phyloP scores from a whole-genome alignment of 192 early-diverging fungal species.

The Chytriomyces sp. region DNA sequence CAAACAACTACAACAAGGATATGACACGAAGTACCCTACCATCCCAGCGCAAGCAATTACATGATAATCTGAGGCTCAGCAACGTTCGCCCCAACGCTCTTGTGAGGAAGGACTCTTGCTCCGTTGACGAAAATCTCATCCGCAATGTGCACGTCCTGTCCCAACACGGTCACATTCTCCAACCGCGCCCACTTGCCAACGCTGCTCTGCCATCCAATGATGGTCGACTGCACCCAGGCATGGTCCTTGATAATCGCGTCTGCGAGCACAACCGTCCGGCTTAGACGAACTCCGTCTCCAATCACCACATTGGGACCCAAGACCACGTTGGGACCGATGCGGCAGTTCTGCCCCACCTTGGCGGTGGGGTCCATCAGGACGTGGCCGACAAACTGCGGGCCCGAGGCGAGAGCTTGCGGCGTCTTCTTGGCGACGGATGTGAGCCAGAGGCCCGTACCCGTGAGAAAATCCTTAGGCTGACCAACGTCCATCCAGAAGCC shows the following conservation, averaged over 20 bases:
- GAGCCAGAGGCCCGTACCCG: constrained; percentile 92
- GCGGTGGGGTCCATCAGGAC: constrained; percentile 91
- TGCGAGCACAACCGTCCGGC: constrained; percentile 84
- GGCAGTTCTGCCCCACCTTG: constrained; percentile 91
- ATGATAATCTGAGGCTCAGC: constrained; percentile 45
- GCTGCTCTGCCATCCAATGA: constrained; percentile 95
- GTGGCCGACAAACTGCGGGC: constrained; percentile 73
- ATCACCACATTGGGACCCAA: constrained; percentile 90
- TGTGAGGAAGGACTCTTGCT: constrained; percentile 54
- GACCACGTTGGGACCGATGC: constrained; percentile 96
- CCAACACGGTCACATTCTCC: constrained; percentile 92
- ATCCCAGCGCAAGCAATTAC: too few relatives aligned
- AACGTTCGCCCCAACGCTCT: constrained; percentile 45
- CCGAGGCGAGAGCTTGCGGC: constrained; percentile 71
- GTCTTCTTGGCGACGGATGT: constrained; percentile 75
- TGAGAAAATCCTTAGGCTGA: constrained; percentile 97
- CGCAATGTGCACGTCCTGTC: constrained; percentile 92
- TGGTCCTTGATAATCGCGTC: constrained; percentile 79
- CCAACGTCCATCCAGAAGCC: constrained; percentile 99
- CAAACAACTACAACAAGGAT: too few relatives aligned
- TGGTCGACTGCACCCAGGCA: constrained; percentile 87
- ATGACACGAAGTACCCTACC: too few relatives aligned
- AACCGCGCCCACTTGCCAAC: constrained; percentile 93
- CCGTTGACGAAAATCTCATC: constrained; percentile 73
- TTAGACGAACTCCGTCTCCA: constrained; percentile 91